Evolutionary conservation across 345 rosid genomes (phyloP).

Genomic region (Linum tenue): DNA sequence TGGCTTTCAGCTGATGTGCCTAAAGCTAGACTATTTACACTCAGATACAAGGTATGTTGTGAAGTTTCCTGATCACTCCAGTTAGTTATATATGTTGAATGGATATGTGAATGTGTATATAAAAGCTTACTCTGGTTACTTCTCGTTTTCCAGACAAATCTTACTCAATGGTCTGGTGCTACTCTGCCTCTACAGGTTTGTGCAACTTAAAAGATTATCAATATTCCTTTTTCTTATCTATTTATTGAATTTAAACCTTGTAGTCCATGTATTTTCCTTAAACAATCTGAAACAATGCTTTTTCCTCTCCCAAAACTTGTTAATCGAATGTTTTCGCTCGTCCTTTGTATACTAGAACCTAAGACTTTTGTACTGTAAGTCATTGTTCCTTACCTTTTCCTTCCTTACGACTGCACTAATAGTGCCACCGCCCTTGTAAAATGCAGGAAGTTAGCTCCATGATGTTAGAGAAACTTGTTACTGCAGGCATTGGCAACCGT

Average conservation of each 20-base stretch:
- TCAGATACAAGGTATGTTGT: conserved; percentile 83
- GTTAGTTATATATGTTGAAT: neutral
- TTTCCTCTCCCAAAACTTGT: too few species aligned
- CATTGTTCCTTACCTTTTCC: neutral
- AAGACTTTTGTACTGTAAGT: neutral
- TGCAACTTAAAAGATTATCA: neutral
- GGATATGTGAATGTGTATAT: neutral
- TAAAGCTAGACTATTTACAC: conserved; percentile 73
- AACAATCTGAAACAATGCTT: neutral
- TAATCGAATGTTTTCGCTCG: neutral
- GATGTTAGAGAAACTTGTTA: conserved; percentile 65
- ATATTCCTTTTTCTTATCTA: neutral
- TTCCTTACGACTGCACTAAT: conserved; percentile 1
- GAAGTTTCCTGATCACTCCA: conserved; percentile 6
- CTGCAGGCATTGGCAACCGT: conserved; percentile 86
- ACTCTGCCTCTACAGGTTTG: conserved; percentile 90
- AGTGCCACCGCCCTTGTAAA: conserved; percentile 10
- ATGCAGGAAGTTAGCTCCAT: conserved; percentile 84
- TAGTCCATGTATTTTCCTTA: neutral
- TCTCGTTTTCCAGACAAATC: conserved; percentile 57
- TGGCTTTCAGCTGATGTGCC: conserved; percentile 92
- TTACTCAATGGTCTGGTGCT: conserved; percentile 94
- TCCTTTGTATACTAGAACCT: neutral
- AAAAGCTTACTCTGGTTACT: conserved; percentile 7
- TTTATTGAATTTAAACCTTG: neutral